Conservation (phyloP, 345 rosid genomes). For the Ceriops zippeliana region DNA sequence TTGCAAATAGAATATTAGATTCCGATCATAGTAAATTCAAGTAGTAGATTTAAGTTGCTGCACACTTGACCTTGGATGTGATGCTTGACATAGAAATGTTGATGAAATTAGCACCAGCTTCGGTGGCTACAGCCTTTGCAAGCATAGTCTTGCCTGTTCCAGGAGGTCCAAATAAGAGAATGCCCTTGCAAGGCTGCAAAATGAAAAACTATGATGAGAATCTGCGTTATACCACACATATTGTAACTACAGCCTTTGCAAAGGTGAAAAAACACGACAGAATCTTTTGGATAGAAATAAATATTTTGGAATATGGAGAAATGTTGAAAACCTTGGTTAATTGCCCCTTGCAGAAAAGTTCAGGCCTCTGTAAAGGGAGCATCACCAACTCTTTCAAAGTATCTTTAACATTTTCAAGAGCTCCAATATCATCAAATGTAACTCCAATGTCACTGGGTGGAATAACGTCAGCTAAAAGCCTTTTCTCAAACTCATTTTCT, state of each 20-base stretch:
- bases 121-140: slow-evolving; percentile 98
- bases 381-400: slow-evolving; percentile 85
- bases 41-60: slow-evolving; percentile 3
- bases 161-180: slow-evolving; percentile 90
- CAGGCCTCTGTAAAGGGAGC: slow-evolving; percentile 89
- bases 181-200: slow-evolving; percentile 86
- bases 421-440: slow-evolving; percentile 89
- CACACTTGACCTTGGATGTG: slow-evolving; percentile 61
- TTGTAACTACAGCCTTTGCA: background rate
- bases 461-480: slow-evolving; percentile 73
- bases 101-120: slow-evolving; percentile 94
- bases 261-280: background rate
- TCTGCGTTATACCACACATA: background rate
- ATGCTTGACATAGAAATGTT: slow-evolving; percentile 91
- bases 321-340: slow-evolving; percentile 57
- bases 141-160: slow-evolving; percentile 98
- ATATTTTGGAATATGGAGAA: background rate
- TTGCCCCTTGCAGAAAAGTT: slow-evolving; percentile 85
- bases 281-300: slow-evolving; percentile 2
- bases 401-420: slow-evolving; percentile 87
- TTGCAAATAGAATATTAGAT: slow-evolving; percentile 7
- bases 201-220: slow-evolving; percentile 13
- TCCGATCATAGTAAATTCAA: slow-evolving; percentile 10
- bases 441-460: slow-evolving; percentile 86
- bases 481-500: slow-evolving; percentile 81